These are phyloP conservation scores for Exophiala oligosperma DNA, from an alignment of 2,329 filamentous ascomycete species.

Conservation along the genomic window DNA sequence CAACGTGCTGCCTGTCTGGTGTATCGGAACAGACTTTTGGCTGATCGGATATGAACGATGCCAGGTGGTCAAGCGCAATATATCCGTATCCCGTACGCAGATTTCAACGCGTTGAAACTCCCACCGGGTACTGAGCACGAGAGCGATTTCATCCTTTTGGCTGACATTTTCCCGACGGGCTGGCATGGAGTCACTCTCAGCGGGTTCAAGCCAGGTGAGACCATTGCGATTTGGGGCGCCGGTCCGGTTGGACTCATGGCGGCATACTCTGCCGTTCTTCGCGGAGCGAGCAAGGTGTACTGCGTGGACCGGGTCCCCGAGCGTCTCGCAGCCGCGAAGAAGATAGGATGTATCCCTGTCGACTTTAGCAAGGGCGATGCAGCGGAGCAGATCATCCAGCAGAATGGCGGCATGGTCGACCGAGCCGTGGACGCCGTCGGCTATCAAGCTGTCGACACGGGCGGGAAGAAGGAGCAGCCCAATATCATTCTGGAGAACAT, in stretches of 20 bases:
- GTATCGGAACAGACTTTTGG: neutral
- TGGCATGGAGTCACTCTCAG: constrained; percentile 40
- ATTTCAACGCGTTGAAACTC: constrained; percentile 65
- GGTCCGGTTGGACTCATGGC: constrained; percentile 66
- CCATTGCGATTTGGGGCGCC: constrained; percentile 63
- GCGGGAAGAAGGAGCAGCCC: constrained; percentile 60
- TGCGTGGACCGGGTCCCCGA: constrained; percentile 63
- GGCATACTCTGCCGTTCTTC: constrained; percentile 61
- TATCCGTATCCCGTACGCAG: constrained; percentile 64
- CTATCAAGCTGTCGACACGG: constrained; percentile 61
- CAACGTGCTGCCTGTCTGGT: no score
- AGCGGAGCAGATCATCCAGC: constrained; percentile 60
- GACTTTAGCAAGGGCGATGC: constrained; percentile 62
- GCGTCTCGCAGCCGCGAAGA: constrained; percentile 58
- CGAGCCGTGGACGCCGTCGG: constrained; percentile 66
- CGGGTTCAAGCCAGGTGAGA: constrained; percentile 50
- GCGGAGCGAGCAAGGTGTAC: constrained; percentile 61
- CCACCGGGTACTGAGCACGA: constrained; percentile 63
- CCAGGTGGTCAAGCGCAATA: constrained; percentile 62
- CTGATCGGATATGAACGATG: constrained; percentile 39
- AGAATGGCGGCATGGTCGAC: constrained; percentile 63
- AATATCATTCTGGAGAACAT: constrained; percentile 65
- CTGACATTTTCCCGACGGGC: constrained; percentile 44
- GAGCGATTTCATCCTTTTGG: constrained; percentile 57
- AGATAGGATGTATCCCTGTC: constrained; percentile 61